Base-by-base conservation (phyloP, 495 filamentous ascomycete genomes). In the Aspergillus affinis region DNA sequence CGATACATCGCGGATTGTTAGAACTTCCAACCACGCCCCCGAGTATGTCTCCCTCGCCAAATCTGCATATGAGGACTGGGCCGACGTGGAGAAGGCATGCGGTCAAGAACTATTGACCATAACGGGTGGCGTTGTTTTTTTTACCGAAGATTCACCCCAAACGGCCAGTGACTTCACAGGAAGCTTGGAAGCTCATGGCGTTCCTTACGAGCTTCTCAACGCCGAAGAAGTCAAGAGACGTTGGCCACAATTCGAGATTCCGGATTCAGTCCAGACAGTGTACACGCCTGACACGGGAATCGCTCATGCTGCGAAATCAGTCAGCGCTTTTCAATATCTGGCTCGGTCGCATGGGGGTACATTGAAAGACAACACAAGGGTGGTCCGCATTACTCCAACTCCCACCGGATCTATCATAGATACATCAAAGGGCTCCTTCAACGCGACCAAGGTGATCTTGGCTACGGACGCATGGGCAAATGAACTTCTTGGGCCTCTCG, bases 401-500 rank as follows among this genome's bases (percentile, higher is more conserved):
- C 15, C 10, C 15, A 17, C 49, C 0, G 65, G 58, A 15, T 60
- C 61, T 13, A 53, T 63, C 15, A 70, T 72, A 12, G 51, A 72
- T 21, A 72, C 69, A 7, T 64, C 67, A 2, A 69, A 65, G 7
- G 63, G 67, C 20, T 58, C 52, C 8, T 64, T 69, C 54, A 59
- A 60, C 27, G 67, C 67, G 13, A 26, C 32, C 18, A 72, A 70
- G 36, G 65, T 72, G 51, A 66, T 72, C 30, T 59, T 72, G 9
- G 49, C 69, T 12, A 65, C 69, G 0, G 69, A 72, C 46, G 69
- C 67, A 8, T 72, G 67, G 69, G 68, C 62, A 29, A 70, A 72
- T 41, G 66, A 70, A 46, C 61, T 72, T 10, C 65, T 72, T 20
- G 61, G 55, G 0, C 69, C 67, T 7, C 58, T 72, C 3, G 62